These are phyloP conservation scores for Catunica adiposa DNA, from an alignment of 2,329 filamentous ascomycete species.

Conservation along the genomic window DNA sequence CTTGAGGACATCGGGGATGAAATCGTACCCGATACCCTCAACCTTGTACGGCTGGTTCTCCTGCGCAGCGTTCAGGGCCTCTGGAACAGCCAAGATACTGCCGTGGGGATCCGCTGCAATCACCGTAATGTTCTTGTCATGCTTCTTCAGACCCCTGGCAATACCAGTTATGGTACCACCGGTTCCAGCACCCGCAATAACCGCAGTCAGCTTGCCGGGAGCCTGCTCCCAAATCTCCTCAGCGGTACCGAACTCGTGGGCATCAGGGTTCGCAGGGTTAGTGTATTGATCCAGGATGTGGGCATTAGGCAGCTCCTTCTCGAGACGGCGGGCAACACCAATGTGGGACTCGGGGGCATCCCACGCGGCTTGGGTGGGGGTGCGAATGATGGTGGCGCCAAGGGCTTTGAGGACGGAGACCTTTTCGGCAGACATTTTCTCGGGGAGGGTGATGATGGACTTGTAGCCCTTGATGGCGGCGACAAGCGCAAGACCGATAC, in stretches of 20 bases:
- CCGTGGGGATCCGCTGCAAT: slow-evolving; percentile 86
- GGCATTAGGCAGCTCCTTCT: slow-evolving; percentile 92
- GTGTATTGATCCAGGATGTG: slow-evolving; percentile 95
- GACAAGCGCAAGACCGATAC: slow-evolving; percentile 86
- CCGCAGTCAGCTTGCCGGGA: slow-evolving; percentile 59
- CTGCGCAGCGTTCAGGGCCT: slow-evolving; percentile 60
- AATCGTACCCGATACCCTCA: slow-evolving; percentile 97
- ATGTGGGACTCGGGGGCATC: slow-evolving; percentile 95
- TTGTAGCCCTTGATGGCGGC: slow-evolving; percentile 95
- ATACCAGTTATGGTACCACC: slow-evolving; percentile 90
- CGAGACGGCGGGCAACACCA: slow-evolving; percentile 72
- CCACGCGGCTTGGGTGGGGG: slow-evolving; percentile 86
- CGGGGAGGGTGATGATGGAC: slow-evolving; percentile 93
- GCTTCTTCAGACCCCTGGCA: slow-evolving; percentile 69
- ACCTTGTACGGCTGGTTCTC: slow-evolving; percentile 87
- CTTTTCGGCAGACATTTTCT: slow-evolving; percentile 99
- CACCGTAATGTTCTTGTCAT: slow-evolving; percentile 71
- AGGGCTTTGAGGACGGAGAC: slow-evolving; percentile 86
- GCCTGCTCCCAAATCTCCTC: slow-evolving; percentile 95
- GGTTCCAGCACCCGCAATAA: slow-evolving; percentile 86
- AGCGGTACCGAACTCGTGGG: slow-evolving; percentile 86
- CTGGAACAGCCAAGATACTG: slow-evolving; percentile 75
- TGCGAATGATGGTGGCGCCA: slow-evolving; percentile 93
- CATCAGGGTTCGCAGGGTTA: slow-evolving; percentile 79
- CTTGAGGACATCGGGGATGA: slow-evolving; percentile 85